phyloP scores from a whole-genome alignment of 192 early-diverging fungal genomes.

The Chytriomyces sp. region DNA sequence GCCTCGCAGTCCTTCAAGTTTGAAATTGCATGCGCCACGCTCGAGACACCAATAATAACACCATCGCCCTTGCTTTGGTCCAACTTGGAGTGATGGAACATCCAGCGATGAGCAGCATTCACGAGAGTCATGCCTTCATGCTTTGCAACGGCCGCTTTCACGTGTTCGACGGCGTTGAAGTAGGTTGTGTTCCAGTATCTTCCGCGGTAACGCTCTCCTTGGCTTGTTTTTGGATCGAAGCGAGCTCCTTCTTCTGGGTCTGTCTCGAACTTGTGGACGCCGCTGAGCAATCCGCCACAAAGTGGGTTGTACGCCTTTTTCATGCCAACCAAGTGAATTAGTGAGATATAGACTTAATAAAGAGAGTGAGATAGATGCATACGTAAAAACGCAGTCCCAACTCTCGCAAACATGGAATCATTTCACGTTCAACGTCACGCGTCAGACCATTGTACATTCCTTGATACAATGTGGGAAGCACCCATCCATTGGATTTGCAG shows the following conservation, averaged over 20 bases:
- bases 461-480: slow-evolving; percentile 57
- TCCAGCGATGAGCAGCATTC: slow-evolving; percentile 54
- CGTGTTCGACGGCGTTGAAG: slow-evolving; percentile 58
- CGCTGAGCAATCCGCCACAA: slow-evolving; percentile 54
- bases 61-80: slow-evolving; percentile 48
- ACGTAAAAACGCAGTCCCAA: slow-evolving; percentile 65
- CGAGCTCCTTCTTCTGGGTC: slow-evolving; percentile 35
- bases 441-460: slow-evolving; percentile 49
- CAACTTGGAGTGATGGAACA: slow-evolving; percentile 53
- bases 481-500: slow-evolving; percentile 51
- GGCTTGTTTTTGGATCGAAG: slow-evolving; percentile 40
- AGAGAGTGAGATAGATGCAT: not conserved
- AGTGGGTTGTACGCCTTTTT: slow-evolving; percentile 66
- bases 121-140: slow-evolving; percentile 43
- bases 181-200: slow-evolving; percentile 56
- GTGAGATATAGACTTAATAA: not conserved
- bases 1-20: slow-evolving; percentile 60
- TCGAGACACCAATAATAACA: slow-evolving; percentile 56
- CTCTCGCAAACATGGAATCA: slow-evolving; percentile 64
- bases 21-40: slow-evolving; percentile 48
- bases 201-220: slow-evolving; percentile 47
- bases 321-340: not conserved
- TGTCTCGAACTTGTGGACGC: slow-evolving; percentile 43
- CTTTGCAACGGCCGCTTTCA: slow-evolving; percentile 42
- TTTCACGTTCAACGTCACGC: slow-evolving; percentile 49